Percentiles rank a stretch among this genome's conserved stretches.
phyloP scores from a whole-genome alignment of 2,329 filamentous ascomycete species.

The Metarhizium anisopliae region DNA sequence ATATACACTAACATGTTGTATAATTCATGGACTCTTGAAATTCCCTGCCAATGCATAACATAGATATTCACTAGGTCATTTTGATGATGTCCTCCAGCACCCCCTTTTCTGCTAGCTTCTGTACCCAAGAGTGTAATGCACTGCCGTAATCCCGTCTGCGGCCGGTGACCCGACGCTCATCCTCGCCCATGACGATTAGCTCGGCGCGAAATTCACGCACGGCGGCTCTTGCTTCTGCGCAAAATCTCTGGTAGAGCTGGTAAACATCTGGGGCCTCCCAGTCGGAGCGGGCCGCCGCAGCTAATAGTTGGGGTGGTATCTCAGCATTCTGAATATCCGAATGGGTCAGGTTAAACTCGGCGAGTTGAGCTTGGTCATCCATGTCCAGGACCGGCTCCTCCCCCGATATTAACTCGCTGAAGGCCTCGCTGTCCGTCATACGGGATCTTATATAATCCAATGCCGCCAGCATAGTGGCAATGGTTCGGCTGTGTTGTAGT shows the following conservation, averaged over 20 bases:
- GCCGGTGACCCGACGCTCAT: slow-evolving; percentile 42
- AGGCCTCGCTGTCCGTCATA: slow-evolving; percentile 12
- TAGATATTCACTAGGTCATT: slow-evolving; percentile 8
- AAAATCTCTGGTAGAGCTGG: slow-evolving; percentile 29
- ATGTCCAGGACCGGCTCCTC: slow-evolving; percentile 15
- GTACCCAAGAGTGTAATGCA: slow-evolving; percentile 60
- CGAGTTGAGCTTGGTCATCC: slow-evolving; percentile 15
- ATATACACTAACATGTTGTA: background rate
- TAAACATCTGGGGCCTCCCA: slow-evolving; percentile 18
- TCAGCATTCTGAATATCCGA: slow-evolving; percentile 15
- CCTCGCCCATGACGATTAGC: slow-evolving; percentile 32
- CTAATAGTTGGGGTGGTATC: slow-evolving; percentile 10
- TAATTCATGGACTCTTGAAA: background rate
- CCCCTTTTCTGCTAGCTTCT: slow-evolving; percentile 58
- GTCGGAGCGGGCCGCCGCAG: slow-evolving; percentile 7
- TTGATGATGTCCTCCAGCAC: slow-evolving; percentile 38
- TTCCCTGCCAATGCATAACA: too few species aligned
- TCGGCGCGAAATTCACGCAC: slow-evolving; percentile 41
- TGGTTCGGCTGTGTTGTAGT: slow-evolving; percentile 33
- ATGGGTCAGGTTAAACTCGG: slow-evolving; percentile 20
- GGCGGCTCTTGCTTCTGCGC: slow-evolving; percentile 30
- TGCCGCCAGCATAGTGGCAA: slow-evolving; percentile 33
- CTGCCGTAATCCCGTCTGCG: slow-evolving; percentile 61
- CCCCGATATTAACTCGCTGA: slow-evolving; percentile 13
- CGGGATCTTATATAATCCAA: slow-evolving; percentile 28